Percentiles rank a stretch among this genome's conserved stretches.
Conservation (phyloP, 78 protist species). For the Dictyostelium capitatum region DNA sequence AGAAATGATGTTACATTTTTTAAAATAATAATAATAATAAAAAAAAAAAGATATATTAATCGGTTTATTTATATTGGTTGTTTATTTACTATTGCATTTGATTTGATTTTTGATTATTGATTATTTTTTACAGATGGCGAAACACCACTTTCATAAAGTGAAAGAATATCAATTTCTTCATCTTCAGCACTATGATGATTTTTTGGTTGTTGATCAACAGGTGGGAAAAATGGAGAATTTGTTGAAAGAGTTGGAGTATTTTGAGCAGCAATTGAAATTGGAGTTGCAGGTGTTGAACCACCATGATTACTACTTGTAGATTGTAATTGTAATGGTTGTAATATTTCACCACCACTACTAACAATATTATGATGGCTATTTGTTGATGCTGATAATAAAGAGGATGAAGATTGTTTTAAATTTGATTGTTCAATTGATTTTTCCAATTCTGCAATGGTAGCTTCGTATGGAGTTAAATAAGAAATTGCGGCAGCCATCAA, state of each 20-base stretch:
- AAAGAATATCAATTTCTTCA: constrained; percentile 67
- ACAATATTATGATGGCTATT: neutral
- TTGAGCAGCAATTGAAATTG: constrained; percentile 35
- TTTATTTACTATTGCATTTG: neutral
- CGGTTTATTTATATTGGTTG: too few species aligned
- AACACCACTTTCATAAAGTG: constrained; percentile 31
- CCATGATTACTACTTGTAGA: neutral
- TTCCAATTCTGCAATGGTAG: constrained; percentile 21
- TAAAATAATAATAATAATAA: neutral
- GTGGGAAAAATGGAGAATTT: constrained; percentile 57
- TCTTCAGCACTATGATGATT: constrained; percentile 33
- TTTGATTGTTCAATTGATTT: constrained; percentile 36
- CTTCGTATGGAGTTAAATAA: neutral
- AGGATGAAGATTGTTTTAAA: neutral
- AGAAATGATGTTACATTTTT: neutral
- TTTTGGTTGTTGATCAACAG: constrained; percentile 32
- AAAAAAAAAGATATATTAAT: too few species aligned
- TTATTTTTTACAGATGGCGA: constrained; percentile 31
- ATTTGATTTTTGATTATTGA: neutral
- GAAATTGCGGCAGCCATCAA: neutral
- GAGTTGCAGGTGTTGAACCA: constrained; percentile 51
- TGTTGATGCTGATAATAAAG: neutral
- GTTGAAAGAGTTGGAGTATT: constrained; percentile 4
- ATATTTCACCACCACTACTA: neutral
- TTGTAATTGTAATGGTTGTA: neutral